Base-by-base conservation (phyloP, 2,329 filamentous ascomycete species). In the Ascochyta clinopodiicola region DNA sequence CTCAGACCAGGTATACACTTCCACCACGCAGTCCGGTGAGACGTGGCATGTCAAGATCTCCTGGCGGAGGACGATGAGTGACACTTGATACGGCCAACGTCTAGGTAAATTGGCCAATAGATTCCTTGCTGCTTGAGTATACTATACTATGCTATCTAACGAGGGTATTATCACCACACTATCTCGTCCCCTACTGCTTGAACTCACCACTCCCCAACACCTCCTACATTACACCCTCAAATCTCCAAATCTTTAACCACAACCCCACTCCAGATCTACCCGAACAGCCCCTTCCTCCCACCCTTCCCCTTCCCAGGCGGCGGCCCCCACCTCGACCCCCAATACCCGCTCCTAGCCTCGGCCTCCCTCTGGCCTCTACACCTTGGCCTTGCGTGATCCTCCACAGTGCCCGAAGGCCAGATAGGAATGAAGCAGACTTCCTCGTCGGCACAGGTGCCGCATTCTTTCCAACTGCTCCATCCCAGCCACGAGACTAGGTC, bases 371-470 rank as follows among this genome's bases (percentile, higher is more conserved):
- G 53, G 2, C 43, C 37, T 8, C 52, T 51, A 55, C 83, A 85
- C 31, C 68, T 66, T 6, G 84, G 83, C 37, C 74, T 67, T 29
- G 77, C 78, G 62, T 86, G 83, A 64, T 88, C 86, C 24, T 84
- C 78, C 0, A 74, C 64, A 0, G 73, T 77, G 0, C 86, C 86
- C 67, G 81, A 76, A 0, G 86, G 86, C 86, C 86, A 89, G 65
- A 88, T 86, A 1, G 85, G 85, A n/a, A 88, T 76, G 40, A 84
- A 80, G 57, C 86, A 86, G 2, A 86, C 70, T 69, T 88, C 81
- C 39, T 84, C 78, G 7, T 78, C 75, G 0, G 63, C 70, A 64
- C 87, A 89, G 0, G 78, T 77, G 6, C 77, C 74, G 46, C 84
- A 85, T 44, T 81, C 77, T 62, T 84, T 86, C 85, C 85, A 88